These are phyloP conservation scores for Myrmaecium sp. DNA, from an alignment of 2,329 filamentous ascomycete genomes.

Conservation along the genomic window DNA sequence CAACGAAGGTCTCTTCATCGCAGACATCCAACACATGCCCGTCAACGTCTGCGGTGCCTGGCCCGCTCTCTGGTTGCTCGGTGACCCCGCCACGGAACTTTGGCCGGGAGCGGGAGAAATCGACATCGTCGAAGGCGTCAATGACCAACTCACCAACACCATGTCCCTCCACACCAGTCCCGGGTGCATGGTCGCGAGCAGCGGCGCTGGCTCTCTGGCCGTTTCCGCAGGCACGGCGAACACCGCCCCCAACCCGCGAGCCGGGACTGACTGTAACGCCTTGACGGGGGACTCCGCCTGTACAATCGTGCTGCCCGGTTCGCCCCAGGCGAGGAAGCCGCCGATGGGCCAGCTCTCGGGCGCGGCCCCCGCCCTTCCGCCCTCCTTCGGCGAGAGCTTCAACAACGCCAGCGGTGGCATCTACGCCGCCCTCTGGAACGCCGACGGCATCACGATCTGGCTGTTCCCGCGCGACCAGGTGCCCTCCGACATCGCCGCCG, in stretches of 20 bases:
- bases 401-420: conserved; percentile 30
- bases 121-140: conserved; percentile 19
- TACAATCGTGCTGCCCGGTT: conserved; percentile 1
- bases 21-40: conserved; percentile 17
- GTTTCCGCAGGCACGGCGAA: conserved; percentile 4
- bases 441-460: conserved; percentile 32
- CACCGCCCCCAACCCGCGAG: conserved; percentile 12
- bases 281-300: conserved; percentile 6
- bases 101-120: conserved; percentile 17
- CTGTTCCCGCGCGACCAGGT: conserved; percentile 29
- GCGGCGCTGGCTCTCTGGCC: conserved; percentile 7
- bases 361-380: conserved; percentile 2
- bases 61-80: conserved; percentile 17
- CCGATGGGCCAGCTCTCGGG: too few relatives aligned
- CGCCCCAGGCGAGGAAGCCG: too few relatives aligned
- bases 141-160: conserved; percentile 11
- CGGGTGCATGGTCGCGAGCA: conserved; percentile 7
- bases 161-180: conserved; percentile 7
- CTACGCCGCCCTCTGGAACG: conserved; percentile 32
- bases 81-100: conserved; percentile 10
- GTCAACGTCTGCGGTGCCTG: conserved; percentile 14
- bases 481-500: conserved; percentile 26
- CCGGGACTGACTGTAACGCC: conserved; percentile 11
- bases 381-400: conserved; percentile 9
- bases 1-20: conserved; percentile 14